Evolutionary conservation across 345 rosid genomes (phyloP), one percentile per base, ranked within the genome.

Genomic region (Salix arbutifolia): DNA sequence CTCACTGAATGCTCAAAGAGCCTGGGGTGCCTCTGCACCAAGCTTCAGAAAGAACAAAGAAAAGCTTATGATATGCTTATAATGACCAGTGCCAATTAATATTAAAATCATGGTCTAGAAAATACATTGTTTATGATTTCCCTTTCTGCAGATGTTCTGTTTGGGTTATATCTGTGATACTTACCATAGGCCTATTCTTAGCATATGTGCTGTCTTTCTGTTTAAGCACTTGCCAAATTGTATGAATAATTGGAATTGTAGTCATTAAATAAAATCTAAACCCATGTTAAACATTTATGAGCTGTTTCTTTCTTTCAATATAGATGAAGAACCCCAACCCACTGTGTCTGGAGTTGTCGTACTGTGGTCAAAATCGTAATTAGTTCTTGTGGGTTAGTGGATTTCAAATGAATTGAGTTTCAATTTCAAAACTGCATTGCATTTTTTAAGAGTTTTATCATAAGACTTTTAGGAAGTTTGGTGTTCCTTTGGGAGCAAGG

Each of bases 161-260:
- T 70, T 26, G 28, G 12, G 56, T n/a, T 44, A 23, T 23, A 25
- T 70, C 61, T 21, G 21, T 18, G 50, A 50, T 56, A 42, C 16
- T 65, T 65, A 65, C 12, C 33, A 58, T 17, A 33, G 46, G 50
- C 30, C 67, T 67, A 13, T 42, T 9, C 4, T 72, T 31, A 26
- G 30, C 33, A 42, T 37, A 50, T 42, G 46, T 50, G 38, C 37
- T 16, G 52, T 28, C 52, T 18, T 52, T 37, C 44, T 42, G 16
- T 26, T 53, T 73, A 69, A 71, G 60, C 12, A 23, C 78, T 65
- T 65, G 5, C 76, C 42, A 70, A 80, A 72, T 65, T 65, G 8
- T 6, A 38, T 37, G 18, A 62, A 65, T 74, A 23, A 60, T 8
- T 44, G 71, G 64, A 67, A 71, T 56, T 74, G 56, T 21, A 28